These are phyloP conservation scores for Pyrus hybrid DNA, from an alignment of 331 rosid species.

Conservation along the genomic window DNA sequence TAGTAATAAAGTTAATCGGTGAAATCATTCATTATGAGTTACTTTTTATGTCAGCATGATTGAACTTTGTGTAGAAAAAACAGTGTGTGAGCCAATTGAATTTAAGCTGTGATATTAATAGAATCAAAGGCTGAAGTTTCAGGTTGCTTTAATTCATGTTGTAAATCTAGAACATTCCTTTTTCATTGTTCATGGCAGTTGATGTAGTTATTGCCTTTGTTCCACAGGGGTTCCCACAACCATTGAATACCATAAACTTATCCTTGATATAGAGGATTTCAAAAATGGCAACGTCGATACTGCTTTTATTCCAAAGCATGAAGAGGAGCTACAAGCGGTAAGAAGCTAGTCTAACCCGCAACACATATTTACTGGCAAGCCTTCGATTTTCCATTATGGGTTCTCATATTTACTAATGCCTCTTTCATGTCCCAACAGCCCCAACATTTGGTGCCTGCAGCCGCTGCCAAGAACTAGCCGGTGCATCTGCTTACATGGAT, in stretches of 20 bases:
- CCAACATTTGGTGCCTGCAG: constrained; percentile 18
- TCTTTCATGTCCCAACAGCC: constrained; percentile 18
- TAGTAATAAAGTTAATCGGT: background rate
- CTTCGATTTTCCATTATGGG: background rate
- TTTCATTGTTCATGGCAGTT: background rate
- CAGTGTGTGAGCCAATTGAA: background rate
- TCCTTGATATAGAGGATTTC: constrained; percentile 93
- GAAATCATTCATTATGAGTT: background rate
- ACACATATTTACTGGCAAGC: background rate
- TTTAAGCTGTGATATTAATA: background rate
- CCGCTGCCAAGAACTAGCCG: constrained; percentile 14
- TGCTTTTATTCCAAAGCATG: constrained; percentile 93
- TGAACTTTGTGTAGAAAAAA: background rate
- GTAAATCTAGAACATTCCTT: background rate
- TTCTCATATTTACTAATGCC: background rate
- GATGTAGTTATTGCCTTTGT: background rate
- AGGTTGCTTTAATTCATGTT: background rate
- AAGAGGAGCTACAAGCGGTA: constrained; percentile 70
- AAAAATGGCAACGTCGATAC: constrained; percentile 89
- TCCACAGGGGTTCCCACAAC: constrained; percentile 93
- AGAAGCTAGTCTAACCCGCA: constrained; percentile 15
- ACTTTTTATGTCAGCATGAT: background rate
- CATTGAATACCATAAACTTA: constrained; percentile 93
- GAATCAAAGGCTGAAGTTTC: background rate
- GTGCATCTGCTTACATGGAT: constrained; percentile 10